These are phyloP conservation scores for Echria macrotheca DNA, from an alignment of 495 filamentous ascomycete species.

Conservation along the genomic window DNA sequence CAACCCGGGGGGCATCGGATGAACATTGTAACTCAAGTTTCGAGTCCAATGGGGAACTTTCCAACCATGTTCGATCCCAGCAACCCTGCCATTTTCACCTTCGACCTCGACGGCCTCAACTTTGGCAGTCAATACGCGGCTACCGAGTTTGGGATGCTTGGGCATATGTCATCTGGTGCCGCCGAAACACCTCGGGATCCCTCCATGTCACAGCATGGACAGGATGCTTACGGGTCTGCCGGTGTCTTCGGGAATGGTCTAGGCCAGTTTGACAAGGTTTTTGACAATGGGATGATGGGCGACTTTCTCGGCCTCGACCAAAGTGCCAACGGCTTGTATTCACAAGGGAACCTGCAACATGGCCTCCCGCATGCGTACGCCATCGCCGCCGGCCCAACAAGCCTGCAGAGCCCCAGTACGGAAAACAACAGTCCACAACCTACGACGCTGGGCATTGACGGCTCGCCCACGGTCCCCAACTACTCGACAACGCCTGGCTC, in stretches of 20 bases:
- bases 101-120: slow-evolving; percentile 86
- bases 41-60: slow-evolving; percentile 41
- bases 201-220: slow-evolving; percentile 31
- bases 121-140: slow-evolving; percentile 95
- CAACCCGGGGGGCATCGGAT: slow-evolving; percentile 24
- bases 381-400: slow-evolving; percentile 43
- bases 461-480: slow-evolving; percentile 38
- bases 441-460: slow-evolving; percentile 39
- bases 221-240: slow-evolving; percentile 35
- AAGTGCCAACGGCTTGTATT: slow-evolving; percentile 33
- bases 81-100: slow-evolving; percentile 87
- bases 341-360: slow-evolving; percentile 46
- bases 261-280: slow-evolving; percentile 38
- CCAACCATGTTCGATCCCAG: slow-evolving; percentile 74
- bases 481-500: slow-evolving; percentile 23
- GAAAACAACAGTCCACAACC: slow-evolving; percentile 47
- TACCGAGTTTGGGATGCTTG: slow-evolving; percentile 88
- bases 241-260: slow-evolving; percentile 40
- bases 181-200: slow-evolving; percentile 69
- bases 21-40: slow-evolving; percentile 28
- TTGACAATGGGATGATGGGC: slow-evolving; percentile 34
- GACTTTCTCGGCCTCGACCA: slow-evolving; percentile 39
- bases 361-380: slow-evolving; percentile 48
- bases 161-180: slow-evolving; percentile 84
- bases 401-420: slow-evolving; percentile 44